phyloP scores from a whole-genome alignment of 108 stramenopile genomes.

The Epithemia pelagica region DNA sequence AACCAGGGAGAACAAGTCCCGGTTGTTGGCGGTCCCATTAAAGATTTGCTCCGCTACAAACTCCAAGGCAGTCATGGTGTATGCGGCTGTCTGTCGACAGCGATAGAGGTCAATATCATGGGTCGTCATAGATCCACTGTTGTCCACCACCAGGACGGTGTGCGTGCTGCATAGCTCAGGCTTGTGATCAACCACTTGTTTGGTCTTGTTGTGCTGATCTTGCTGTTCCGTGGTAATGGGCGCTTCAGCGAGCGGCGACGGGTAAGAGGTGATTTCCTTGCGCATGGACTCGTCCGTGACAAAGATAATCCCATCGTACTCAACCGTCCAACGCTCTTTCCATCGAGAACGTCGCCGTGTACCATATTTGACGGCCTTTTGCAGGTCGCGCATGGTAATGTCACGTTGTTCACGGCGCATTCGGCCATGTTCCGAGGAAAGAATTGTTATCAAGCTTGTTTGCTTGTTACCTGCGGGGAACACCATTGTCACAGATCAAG shows the following conservation, averaged over 20 bases:
- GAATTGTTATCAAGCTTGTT: constrained; percentile 50
- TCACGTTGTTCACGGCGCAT: constrained; percentile 46
- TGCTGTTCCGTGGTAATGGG: constrained; percentile 20
- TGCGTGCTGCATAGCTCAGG: constrained; percentile 44
- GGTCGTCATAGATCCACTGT: constrained; percentile 31
- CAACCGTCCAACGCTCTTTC: constrained; percentile 36
- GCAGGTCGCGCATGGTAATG: constrained; percentile 47
- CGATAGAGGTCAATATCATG: constrained; percentile 30
- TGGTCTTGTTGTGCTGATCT: constrained; percentile 17
- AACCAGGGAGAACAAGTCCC: constrained; percentile 34
- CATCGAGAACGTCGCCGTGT: constrained; percentile 17
- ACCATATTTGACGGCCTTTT: no score
- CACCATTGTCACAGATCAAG: no score
- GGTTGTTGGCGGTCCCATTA: constrained; percentile 4
- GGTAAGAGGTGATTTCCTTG: constrained; percentile 45
- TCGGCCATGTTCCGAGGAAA: constrained; percentile 52
- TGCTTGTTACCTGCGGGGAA: no score
- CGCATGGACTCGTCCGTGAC: constrained; percentile 30
- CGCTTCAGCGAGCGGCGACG: constrained; percentile 34
- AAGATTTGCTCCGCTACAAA: constrained; percentile 16
- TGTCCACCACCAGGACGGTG: constrained; percentile 54
- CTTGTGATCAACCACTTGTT: constrained; percentile 30
- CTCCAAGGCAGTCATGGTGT: constrained; percentile 36
- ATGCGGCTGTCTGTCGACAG: constrained; percentile 33
- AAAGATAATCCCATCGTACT: constrained; percentile 41